phyloP scores from a whole-genome alignment of 129 eudicot species.

The Lonicera japonica region DNA sequence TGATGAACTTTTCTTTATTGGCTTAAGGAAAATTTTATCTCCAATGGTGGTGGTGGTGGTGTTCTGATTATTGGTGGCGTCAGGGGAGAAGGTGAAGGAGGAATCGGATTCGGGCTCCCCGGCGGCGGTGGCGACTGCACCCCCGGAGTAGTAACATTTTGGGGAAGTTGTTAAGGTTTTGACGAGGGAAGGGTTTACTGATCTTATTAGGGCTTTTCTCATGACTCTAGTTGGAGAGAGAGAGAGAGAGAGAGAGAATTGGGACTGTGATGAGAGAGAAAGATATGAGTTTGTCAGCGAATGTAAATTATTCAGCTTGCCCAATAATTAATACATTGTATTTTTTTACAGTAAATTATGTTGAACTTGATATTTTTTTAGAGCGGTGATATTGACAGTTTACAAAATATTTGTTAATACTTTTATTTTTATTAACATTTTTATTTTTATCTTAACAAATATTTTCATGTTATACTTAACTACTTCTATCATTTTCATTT shows the following conservation, averaged over 20 bases:
- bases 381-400: too few relatives aligned
- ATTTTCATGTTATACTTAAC: too few relatives aligned
- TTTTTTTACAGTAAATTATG: too few relatives aligned
- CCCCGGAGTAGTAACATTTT: conserved; percentile 27
- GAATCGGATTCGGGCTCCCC: conserved; percentile 28
- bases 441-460: too few relatives aligned
- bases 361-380: too few relatives aligned
- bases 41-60: background rate
- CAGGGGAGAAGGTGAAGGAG: conserved; percentile 59
- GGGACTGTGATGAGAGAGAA: background rate
- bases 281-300: too few relatives aligned
- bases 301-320: too few relatives aligned
- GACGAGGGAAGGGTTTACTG: conserved; percentile 34
- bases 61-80: background rate
- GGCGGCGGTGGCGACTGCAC: conserved; percentile 33
- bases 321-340: too few relatives aligned
- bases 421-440: too few relatives aligned
- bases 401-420: too few relatives aligned
- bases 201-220: conserved; percentile 37
- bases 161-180: conserved; percentile 27
- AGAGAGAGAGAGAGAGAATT: background rate
- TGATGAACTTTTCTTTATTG: conserved; percentile 21
- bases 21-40: conserved; percentile 42
- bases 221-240: conserved; percentile 21
- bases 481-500: too few relatives aligned